Evolutionary conservation across 78 protist species (phyloP).

Genomic region (Protostelium mycophagum): DNA sequence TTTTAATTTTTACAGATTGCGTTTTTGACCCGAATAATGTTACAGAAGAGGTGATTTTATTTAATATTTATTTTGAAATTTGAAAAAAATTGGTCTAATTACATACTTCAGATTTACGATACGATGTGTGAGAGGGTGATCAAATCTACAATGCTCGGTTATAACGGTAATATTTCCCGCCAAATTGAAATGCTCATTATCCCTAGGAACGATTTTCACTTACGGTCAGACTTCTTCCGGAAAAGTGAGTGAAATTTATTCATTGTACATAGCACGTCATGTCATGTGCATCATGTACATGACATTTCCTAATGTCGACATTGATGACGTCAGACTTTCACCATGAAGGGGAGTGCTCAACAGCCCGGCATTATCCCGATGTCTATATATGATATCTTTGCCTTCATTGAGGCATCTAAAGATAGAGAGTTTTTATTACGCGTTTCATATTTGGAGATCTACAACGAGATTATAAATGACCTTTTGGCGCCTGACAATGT

Average conservation of each 20-base stretch:
- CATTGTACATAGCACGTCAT: no score
- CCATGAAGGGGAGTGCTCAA: conserved; percentile 38
- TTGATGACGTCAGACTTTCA: no score
- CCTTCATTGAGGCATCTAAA: conserved; percentile 14
- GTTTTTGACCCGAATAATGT: not conserved
- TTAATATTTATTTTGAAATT: no score
- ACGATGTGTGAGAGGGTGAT: conserved; percentile 15
- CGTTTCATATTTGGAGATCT: conserved; percentile 76
- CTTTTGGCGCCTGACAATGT: conserved; percentile 49
- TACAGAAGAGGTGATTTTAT: not conserved
- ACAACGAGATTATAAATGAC: conserved; percentile 73
- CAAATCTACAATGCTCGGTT: conserved; percentile 36
- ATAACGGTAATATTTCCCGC: no score
- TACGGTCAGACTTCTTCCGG: conserved; percentile 74
- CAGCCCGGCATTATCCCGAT: conserved; percentile 55
- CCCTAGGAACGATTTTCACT: conserved; percentile 66
- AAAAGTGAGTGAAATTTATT: not conserved
- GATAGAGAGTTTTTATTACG: conserved; percentile 63
- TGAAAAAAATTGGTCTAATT: no score
- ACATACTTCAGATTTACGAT: conserved; percentile 21
- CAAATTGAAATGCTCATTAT: no score
- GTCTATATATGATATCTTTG: conserved; percentile 37
- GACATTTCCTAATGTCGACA: conserved; percentile 19
- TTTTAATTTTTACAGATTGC: not conserved
- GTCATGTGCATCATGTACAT: not conserved